Conservation (phyloP, 345 rosid species). For the Sapria himalayana region DNA sequence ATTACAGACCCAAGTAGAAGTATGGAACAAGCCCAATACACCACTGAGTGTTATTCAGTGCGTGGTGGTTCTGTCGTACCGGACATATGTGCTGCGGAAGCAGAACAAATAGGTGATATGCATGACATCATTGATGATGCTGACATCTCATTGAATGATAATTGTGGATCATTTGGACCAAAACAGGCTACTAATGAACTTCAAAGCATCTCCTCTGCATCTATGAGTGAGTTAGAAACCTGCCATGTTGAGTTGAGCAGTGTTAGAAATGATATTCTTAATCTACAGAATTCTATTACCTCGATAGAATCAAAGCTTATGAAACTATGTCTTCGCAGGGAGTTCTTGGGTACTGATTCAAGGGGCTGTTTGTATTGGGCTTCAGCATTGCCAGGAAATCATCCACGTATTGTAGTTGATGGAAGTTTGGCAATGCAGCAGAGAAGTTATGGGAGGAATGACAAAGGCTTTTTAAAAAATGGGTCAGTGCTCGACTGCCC, state of each 20-base stretch:
- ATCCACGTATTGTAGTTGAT: slow-evolving; percentile 48
- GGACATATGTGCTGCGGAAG: too few relatives aligned
- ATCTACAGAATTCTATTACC: slow-evolving; percentile 37
- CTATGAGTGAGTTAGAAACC: slow-evolving; percentile 29
- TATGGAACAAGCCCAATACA: slow-evolving; percentile 8
- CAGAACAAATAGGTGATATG: too few relatives aligned
- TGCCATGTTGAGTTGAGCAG: slow-evolving; percentile 33
- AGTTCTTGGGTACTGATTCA: slow-evolving; percentile 77
- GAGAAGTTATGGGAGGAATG: slow-evolving; percentile 9
- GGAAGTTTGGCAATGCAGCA: slow-evolving; percentile 36
- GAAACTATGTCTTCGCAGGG: slow-evolving; percentile 46
- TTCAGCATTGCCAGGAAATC: slow-evolving; percentile 28
- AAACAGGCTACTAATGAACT: too few relatives aligned
- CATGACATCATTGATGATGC: too few relatives aligned
- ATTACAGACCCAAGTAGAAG: slow-evolving; percentile 8
- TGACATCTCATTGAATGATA: too few relatives aligned
- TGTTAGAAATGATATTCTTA: slow-evolving; percentile 28
- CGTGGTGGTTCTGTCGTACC: too few relatives aligned
- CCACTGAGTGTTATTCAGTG: too few relatives aligned
- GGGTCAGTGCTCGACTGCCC: slow-evolving; percentile 8
- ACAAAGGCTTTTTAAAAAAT: neutral
- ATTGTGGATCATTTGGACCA: too few relatives aligned
- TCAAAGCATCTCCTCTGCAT: slow-evolving; percentile 20
- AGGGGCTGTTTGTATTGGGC: slow-evolving; percentile 69
- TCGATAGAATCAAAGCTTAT: slow-evolving; percentile 37